Evolutionary conservation across 2,329 filamentous ascomycete species (phyloP).

Genomic region (Cucurbitaria berberidis): DNA sequence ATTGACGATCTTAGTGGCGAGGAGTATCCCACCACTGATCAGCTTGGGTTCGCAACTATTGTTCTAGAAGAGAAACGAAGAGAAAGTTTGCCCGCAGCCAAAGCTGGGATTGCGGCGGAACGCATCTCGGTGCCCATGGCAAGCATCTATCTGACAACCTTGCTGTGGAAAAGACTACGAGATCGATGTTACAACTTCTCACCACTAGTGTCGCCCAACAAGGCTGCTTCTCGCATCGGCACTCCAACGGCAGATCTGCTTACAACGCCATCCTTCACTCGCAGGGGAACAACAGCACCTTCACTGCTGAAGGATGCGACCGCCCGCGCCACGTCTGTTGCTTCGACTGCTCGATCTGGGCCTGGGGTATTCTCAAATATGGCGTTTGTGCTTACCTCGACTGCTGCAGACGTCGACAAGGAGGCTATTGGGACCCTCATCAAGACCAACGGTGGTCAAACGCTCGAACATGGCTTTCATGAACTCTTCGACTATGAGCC

Average conservation of each 20-base stretch:
- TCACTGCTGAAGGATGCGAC: conserved; percentile 36
- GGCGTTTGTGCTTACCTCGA: conserved; percentile 85
- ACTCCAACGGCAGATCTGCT: conserved; percentile 44
- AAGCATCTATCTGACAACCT: conserved; percentile 53
- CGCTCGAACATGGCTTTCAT: conserved; percentile 79
- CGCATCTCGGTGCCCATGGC: conserved; percentile 49
- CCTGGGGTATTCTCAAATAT: conserved; percentile 74
- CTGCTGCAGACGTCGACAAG: conserved; percentile 60
- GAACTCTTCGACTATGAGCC: conserved; percentile 70
- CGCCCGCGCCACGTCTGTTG: conserved; percentile 36
- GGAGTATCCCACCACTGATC: conserved; percentile 49
- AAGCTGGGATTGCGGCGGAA: conserved; percentile 21
- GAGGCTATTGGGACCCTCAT: conserved; percentile 68
- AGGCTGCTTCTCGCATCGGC: conserved; percentile 25
- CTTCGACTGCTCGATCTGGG: conserved; percentile 32
- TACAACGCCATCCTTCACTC: conserved; percentile 58
- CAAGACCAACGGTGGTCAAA: conserved; percentile 70
- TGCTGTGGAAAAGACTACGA: conserved; percentile 51
- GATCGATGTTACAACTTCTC: conserved; percentile 46
- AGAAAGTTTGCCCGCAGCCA: conserved; percentile 42
- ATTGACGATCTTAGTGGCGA: conserved; percentile 28
- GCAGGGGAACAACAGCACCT: conserved; percentile 43
- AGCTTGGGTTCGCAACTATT: conserved; percentile 50
- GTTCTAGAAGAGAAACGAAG: conserved; percentile 51
- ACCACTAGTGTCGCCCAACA: conserved; percentile 21